Evolutionary conservation across 1,284 basidiomycete genomes (phyloP).

Genomic region (Cryptococcus hybrid): DNA sequence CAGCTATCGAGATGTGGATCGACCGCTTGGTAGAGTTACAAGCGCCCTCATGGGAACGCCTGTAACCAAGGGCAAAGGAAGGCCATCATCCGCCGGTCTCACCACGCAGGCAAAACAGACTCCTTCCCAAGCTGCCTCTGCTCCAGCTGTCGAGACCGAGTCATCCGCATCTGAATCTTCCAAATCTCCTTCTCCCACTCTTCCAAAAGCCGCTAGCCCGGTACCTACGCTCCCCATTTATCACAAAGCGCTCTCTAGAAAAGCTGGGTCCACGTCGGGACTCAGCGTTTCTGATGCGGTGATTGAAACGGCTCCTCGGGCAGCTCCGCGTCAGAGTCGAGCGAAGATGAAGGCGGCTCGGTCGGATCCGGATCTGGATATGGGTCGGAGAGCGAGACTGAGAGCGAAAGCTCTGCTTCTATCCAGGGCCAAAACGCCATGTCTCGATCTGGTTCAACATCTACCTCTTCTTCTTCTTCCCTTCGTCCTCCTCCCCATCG

Average conservation of each 20-base stretch:
- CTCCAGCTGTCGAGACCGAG: not conserved
- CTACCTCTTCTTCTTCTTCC: constrained; percentile 7
- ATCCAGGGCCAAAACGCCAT: too few relatives aligned
- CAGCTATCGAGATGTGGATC: constrained; percentile 32
- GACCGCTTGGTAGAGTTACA: constrained; percentile 15
- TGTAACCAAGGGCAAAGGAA: not conserved
- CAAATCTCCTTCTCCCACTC: not conserved
- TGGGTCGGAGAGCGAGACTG: constrained; percentile 12
- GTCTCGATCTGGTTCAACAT: constrained; percentile 2
- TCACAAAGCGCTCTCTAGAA: constrained; percentile 26
- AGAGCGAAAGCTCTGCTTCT: not conserved
- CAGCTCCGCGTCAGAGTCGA: constrained; percentile 29
- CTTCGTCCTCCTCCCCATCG: not conserved
- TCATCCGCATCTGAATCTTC: not conserved
- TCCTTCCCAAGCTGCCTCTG: not conserved
- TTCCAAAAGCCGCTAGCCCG: not conserved
- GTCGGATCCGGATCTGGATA: constrained; percentile 5
- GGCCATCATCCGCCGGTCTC: not conserved
- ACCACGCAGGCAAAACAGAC: not conserved
- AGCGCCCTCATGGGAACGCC: constrained; percentile 17
- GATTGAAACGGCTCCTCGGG: constrained; percentile 30
- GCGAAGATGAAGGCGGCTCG: constrained; percentile 5
- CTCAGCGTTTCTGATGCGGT: constrained; percentile 42
- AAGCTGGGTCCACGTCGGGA: constrained; percentile 35
- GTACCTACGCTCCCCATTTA: constrained; percentile 21